phyloP scores from a whole-genome alignment of 2,329 filamentous ascomycete species.

The Botryotinia globosa region DNA sequence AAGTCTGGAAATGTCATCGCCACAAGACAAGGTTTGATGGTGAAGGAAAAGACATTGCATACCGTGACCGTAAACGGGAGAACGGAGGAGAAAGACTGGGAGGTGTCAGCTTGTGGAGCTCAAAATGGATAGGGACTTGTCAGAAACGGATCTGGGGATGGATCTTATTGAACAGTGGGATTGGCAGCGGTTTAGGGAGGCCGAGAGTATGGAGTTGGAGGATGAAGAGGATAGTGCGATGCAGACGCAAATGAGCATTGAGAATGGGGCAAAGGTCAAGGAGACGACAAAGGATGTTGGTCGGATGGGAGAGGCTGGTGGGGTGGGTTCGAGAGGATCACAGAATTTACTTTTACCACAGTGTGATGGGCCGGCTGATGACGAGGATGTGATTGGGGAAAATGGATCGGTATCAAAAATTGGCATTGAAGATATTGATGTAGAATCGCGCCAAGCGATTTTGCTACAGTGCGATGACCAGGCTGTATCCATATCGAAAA shows the following conservation, averaged over 20 bases:
- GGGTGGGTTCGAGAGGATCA: too few species aligned
- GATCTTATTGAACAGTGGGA: conserved; percentile 9
- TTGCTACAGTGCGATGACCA: background rate
- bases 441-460: background rate
- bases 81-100: background rate
- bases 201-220: conserved; percentile 2
- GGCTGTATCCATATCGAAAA: background rate
- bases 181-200: conserved; percentile 10
- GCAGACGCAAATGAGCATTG: background rate
- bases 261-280: too few species aligned
- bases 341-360: background rate
- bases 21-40: background rate
- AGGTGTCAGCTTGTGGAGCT: too few species aligned
- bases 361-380: background rate
- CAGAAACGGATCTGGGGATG: conserved; percentile 6
- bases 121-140: background rate
- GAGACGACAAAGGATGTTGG: background rate
- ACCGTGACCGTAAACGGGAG: background rate
- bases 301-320: background rate
- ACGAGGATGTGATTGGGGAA: background rate
- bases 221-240: background rate
- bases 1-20: background rate
- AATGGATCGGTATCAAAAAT: background rate
- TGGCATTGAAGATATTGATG: background rate
- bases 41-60: background rate